Percentiles rank a stretch among this genome's conserved stretches.
phyloP scores from a whole-genome alignment of 495 filamentous ascomycete species.

The Neurospora tetrasperma region DNA sequence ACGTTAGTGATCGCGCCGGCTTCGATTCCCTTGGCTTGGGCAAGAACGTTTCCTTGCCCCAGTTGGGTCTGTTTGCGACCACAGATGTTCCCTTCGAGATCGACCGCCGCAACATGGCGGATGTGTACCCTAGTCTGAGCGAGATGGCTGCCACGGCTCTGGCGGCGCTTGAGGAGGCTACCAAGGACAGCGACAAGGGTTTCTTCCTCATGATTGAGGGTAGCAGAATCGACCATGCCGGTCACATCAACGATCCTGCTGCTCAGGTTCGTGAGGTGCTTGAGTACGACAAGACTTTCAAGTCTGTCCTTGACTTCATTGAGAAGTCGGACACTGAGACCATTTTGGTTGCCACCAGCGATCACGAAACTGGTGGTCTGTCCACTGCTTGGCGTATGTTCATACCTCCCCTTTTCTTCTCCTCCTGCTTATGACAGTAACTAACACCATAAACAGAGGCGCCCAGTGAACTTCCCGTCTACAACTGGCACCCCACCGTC shows the following conservation, averaged over 20 bases:
- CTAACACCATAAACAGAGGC: conserved; percentile 21
- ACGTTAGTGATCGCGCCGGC: conserved; percentile 56
- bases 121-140: conserved; percentile 77
- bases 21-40: conserved; percentile 71
- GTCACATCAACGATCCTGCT: conserved; percentile 88
- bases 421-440: background rate
- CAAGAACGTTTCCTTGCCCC: conserved; percentile 61
- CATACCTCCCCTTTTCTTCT: background rate
- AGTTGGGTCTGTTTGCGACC: conserved; percentile 78
- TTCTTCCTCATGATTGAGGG: conserved; percentile 99
- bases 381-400: conserved; percentile 62
- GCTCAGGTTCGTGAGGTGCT: conserved; percentile 92
- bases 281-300: conserved; percentile 81
- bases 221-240: conserved; percentile 90
- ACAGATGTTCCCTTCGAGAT: conserved; percentile 87
- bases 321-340: conserved; percentile 60
- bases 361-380: conserved; percentile 92
- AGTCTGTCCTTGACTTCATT: conserved; percentile 73
- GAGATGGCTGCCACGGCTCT: conserved; percentile 86
- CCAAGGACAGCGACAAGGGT: conserved; percentile 73
- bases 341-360: conserved; percentile 78
- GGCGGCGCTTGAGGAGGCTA: conserved; percentile 69
- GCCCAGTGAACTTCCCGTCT: conserved; percentile 38
- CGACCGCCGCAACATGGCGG: conserved; percentile 66
- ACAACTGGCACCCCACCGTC: conserved; percentile 77